Conservation (phyloP, 1,284 basidiomycete species). For the Malassezia nana region DNA sequence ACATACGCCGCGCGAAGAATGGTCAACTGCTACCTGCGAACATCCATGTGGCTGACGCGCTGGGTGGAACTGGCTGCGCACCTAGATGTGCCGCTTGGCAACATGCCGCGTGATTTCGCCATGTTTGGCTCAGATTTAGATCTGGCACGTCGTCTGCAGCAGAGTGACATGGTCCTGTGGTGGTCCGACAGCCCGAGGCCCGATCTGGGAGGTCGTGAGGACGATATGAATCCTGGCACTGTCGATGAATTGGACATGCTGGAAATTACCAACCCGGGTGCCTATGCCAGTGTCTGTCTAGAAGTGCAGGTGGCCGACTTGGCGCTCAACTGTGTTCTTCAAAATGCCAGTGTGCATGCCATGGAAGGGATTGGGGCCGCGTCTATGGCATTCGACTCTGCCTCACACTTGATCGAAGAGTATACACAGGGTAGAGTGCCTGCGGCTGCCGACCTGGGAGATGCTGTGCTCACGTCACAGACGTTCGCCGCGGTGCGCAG, state of each 20-base stretch:
- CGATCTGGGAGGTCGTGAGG: conserved; percentile 85
- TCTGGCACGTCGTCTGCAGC: conserved; percentile 73
- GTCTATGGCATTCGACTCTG: conserved; percentile 82
- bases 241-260: conserved; percentile 59
- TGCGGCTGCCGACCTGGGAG: conserved; percentile 60
- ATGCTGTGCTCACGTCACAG: conserved; percentile 80
- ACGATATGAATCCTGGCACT: conserved; percentile 60
- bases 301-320: conserved; percentile 82
- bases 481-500: conserved; percentile 75
- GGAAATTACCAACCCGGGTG: conserved; percentile 77
- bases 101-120: conserved; percentile 81
- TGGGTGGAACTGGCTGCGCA: conserved; percentile 74
- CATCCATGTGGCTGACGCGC: conserved; percentile 72
- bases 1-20: conserved; percentile 57
- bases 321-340: conserved; percentile 85
- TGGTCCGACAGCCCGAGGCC: conserved; percentile 73
- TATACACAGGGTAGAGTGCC: conserved; percentile 68
- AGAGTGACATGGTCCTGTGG: conserved; percentile 88
- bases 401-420: conserved; percentile 73
- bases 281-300: conserved; percentile 84
- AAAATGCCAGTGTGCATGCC: conserved; percentile 89
- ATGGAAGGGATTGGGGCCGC: conserved; percentile 68
- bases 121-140: conserved; percentile 78
- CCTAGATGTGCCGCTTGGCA: conserved; percentile 79
- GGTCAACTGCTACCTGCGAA: conserved; percentile 68